A percentile compares a stretch with the other conserved stretches of the same genome.
These are phyloP conservation scores for Candida ascalaphidarum DNA, from an alignment of 805 yeast genomes.

Conservation along the genomic window DNA sequence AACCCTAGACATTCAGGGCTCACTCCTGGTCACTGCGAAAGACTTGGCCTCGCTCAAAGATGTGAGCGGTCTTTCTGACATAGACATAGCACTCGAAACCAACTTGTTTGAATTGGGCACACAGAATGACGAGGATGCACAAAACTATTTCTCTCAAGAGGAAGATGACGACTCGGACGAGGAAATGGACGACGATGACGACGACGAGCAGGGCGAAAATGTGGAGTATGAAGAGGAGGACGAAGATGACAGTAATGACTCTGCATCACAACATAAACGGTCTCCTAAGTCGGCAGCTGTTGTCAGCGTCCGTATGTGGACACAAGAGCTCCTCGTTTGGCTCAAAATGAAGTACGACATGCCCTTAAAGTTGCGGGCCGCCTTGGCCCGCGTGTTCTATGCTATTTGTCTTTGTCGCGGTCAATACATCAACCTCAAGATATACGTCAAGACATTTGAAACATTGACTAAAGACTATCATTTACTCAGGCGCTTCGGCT, in stretches of 20 bases:
- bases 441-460: constrained; percentile 56
- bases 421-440: constrained; percentile 50
- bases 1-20: constrained; percentile 68
- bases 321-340: constrained; percentile 76
- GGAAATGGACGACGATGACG: constrained; percentile 35
- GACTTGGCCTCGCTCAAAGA: constrained; percentile 46
- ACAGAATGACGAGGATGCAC: constrained; percentile 19
- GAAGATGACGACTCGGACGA: constrained; percentile 24
- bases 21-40: constrained; percentile 54
- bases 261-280: constrained; percentile 45
- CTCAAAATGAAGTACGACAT: constrained; percentile 69
- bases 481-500: constrained; percentile 30
- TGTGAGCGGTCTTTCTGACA: constrained; percentile 21
- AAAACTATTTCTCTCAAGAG: constrained; percentile 5
- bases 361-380: constrained; percentile 56
- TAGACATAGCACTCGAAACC: constrained; percentile 46
- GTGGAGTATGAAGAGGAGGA: constrained; percentile 21
- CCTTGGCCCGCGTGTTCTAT: constrained; percentile 62
- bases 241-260: constrained; percentile 23
- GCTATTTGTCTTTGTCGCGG: constrained; percentile 66
- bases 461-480: constrained; percentile 43
- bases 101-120: constrained; percentile 32
- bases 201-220: constrained; percentile 31
- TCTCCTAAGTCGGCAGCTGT: constrained; percentile 59
- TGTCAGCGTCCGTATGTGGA: constrained; percentile 74